Base-by-base conservation (phyloP, 2,329 filamentous ascomycete genomes). In the Colletotrichum horii region DNA sequence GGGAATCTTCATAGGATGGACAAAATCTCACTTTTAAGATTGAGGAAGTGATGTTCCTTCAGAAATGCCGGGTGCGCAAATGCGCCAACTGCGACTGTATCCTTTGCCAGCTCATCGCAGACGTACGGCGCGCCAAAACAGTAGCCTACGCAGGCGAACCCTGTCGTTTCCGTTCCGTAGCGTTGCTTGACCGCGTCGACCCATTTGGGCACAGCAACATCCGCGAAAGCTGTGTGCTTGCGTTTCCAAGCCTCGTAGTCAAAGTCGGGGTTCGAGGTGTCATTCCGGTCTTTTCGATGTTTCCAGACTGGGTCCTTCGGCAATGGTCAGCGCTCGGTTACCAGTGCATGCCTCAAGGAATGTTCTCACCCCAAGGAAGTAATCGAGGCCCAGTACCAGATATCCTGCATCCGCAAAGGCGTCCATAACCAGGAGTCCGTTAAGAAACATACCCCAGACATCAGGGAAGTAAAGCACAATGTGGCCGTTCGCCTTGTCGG, bases 161-260 rank as follows among this genome's bases (percentile, higher is more conserved):
- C 84, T 1, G 83, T 82, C 5, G 60, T 75, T 11, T 78, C 55
- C 14, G 79, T 80, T 22, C 83, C 84, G 71, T 84, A 87, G 65
- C 80, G 74, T n/a, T 76, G 61, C 61, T 82, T 83, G 34, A 86
- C 85, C 3, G 83, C 84, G 8, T 82, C 80, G 2, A 83, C 82
- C 88, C 88, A 89, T 67, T 80, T 80, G 1, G 87, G 87, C 1
- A 88, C 85, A n/a, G 82, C 82, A 36, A 83, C 83, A 12, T 83
- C 79, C 0, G 88, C 87, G 77, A 86, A 88, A 5, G 78, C 77
- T 11, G 78, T 82, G 73, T 89, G 85, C 79, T 88, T 89, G 32
- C 70, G 56, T 74, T 86, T 86, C 88, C 88, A 89, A 4, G 86
- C 87, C 48, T 85, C 84, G 30, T 84, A 87, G 79, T 89, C 87